Base-by-base conservation (phyloP, 1,284 basidiomycete species). In the Leccinum fallax region DNA sequence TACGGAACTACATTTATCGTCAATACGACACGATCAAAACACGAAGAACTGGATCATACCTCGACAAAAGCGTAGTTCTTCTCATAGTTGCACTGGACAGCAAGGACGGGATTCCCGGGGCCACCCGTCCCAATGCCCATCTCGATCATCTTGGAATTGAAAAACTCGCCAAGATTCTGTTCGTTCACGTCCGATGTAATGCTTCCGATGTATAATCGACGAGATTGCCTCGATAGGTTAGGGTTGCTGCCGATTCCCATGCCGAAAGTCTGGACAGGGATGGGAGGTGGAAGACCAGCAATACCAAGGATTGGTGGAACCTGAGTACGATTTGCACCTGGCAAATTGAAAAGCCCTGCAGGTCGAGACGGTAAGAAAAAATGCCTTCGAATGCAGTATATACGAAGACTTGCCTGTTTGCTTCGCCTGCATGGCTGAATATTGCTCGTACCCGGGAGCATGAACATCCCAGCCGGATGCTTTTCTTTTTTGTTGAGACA, bases 51-150 rank as follows among this genome's bases (percentile, higher is more conserved):
- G 63, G 58, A 58, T 68, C 81, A 65, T 73, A 95, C 95, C 82
- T 98, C 95, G 60, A 97, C 90, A 73, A 97, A 98, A 0, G 97
- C 97, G 72, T 97, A 98, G 68, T 94, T 94, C 83, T 98, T 98
- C 77, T 98, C 97, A 69, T 94, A 93, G 74, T 98, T 98, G 79
- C 97, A 92, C 72, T 97, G 94, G 1, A 97, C 95, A 10, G 90
- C 89, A 26, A 96, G 83, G 43, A 98, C 94, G 11, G 97, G 93
- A 66, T 96, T 95, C 38, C 93, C 94, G 15, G 89, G 85, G n/a
- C 83, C 85, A 26, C 88, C 88, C n/a, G 89, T 89, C 21, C 90
- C 90, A 63, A 95, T 88, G 61, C 85, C 86, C 84, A 94, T 92
- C 77, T 98, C 94, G 54, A 85, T 86, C 95, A 99, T 98, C 79